phyloP scores from a whole-genome alignment of 2,329 filamentous ascomycete species.

The Hypomyces perniciosus region DNA sequence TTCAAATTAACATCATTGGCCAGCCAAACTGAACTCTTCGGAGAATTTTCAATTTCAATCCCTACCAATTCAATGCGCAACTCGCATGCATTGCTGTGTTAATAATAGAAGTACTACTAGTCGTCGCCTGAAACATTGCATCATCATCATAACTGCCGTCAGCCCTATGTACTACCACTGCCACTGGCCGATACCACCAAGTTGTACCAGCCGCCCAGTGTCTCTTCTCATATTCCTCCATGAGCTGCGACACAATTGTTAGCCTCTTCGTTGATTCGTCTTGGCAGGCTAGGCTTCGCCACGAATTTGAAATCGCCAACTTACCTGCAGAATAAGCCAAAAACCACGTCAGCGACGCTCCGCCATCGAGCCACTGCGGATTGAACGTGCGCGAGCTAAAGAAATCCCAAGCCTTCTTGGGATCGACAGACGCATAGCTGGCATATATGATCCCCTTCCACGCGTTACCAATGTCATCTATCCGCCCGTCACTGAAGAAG shows the following conservation, averaged over 20 bases:
- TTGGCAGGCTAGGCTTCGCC: conserved; percentile 7
- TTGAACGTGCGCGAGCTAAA: conserved; percentile 65
- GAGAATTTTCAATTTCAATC: no score
- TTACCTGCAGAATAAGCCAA: conserved; percentile 70
- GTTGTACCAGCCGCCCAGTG: not conserved
- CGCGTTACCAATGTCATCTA: conserved; percentile 60
- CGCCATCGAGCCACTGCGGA: conserved; percentile 67
- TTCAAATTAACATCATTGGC: no score
- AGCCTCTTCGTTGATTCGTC: conserved; percentile 6
- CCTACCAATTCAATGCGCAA: no score
- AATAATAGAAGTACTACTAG: no score
- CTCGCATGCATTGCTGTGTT: no score
- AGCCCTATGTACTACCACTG: not conserved
- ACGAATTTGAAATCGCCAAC: conserved; percentile 22
- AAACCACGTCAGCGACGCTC: conserved; percentile 81
- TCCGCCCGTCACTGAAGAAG: conserved; percentile 65
- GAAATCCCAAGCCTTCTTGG: conserved; percentile 64
- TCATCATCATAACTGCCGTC: no score
- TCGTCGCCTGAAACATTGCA: no score
- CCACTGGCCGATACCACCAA: not conserved
- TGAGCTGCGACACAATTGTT: conserved; percentile 9
- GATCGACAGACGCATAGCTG: conserved; percentile 73
- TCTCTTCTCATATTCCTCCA: conserved; percentile 7
- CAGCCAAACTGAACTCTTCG: no score
- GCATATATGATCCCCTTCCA: conserved; percentile 84